Base-by-base conservation (phyloP, 202 grass and related monocot genomes). In the Setaria italica region DNA sequence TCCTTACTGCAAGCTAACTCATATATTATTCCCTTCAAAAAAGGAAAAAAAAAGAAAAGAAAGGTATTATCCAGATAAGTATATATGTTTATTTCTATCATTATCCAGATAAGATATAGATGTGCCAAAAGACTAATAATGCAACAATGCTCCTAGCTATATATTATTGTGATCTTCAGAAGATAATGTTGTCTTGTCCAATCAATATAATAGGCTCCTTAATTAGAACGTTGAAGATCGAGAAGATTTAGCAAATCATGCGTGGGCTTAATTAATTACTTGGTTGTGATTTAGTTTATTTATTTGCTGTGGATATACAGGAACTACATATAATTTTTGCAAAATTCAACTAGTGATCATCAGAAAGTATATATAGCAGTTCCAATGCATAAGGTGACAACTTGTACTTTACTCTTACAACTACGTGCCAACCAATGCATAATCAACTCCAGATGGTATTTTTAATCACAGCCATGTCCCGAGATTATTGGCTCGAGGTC, bases 401-500 rank as follows among this genome's bases (percentile, higher is more conserved):
- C 46, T 66, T 79, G 43, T 35, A 67, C 17, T 67, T 80, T 16
- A 35, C 49, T 68, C 50, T 85, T 57, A 43, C 4, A n/a, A 14
- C 53, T 78, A 49, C 43, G 58, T 45, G 2, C 9, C 29, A 60
- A 20, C 10, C 43, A 48, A 60, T 9, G 42, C 16, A 6, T 47
- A 79, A 37, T n/a, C 54, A 56, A 57, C 11, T 47, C 54, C 3
- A 43, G 33, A n/a, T 69, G 17, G 0, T 43, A 56, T 73, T 49
- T 78, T 85, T 20, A 79, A 70, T 0, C 0, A 43, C 5, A 74
- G 8, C 35, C 80, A 71, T 85, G 76, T 73, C 66, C 0, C 0
- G 41, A 13, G 20, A 80, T 53, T 84, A 45, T 62, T 88, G 80
- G 86, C 80, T 71, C 80, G 55, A 72, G 66, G 67, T 72, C 20